Conservation (phyloP, 2,329 filamentous ascomycete species). For the Aspergillus neotritici region DNA sequence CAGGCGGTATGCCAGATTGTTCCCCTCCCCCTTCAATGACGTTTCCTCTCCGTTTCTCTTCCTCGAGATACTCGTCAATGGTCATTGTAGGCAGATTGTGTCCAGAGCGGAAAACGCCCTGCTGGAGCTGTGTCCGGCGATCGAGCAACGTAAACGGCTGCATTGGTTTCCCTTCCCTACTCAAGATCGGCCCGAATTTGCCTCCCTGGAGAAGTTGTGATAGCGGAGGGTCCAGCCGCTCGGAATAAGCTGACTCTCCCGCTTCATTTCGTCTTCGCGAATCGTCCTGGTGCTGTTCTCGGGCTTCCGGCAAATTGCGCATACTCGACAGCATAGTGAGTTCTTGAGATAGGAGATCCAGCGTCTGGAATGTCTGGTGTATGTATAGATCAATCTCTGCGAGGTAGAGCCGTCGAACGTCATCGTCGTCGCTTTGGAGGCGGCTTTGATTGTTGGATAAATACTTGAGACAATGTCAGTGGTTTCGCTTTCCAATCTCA, state of each 20-base stretch:
- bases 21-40: constrained; percentile 81
- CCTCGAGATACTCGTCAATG: constrained; percentile 94
- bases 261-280: constrained; percentile 44
- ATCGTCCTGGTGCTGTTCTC: constrained; percentile 30
- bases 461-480: constrained; percentile 45
- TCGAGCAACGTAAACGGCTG: constrained; percentile 84
- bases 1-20: constrained; percentile 60
- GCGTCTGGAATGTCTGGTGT: constrained; percentile 74
- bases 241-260: constrained; percentile 57
- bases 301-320: constrained; percentile 43
- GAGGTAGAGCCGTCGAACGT: constrained; percentile 72
- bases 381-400: constrained; percentile 67
- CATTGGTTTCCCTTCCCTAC: constrained; percentile 73
- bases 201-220: constrained; percentile 44
- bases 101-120: constrained; percentile 80
- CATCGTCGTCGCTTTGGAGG: constrained; percentile 72
- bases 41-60: constrained; percentile 75
- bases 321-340: constrained; percentile 73
- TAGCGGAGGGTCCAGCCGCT: constrained; percentile 65
- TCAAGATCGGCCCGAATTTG: constrained; percentile 66
- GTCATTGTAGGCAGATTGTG: constrained; percentile 96
- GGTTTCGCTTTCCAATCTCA: constrained; percentile 12
- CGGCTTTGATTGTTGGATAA: constrained; percentile 54
- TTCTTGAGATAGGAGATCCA: constrained; percentile 85
- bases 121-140: constrained; percentile 66